Evolutionary conservation across 306 rosid genomes (phyloP), one percentile per base, ranked within the genome.

Genomic region (Ochetophila trinervis): DNA sequence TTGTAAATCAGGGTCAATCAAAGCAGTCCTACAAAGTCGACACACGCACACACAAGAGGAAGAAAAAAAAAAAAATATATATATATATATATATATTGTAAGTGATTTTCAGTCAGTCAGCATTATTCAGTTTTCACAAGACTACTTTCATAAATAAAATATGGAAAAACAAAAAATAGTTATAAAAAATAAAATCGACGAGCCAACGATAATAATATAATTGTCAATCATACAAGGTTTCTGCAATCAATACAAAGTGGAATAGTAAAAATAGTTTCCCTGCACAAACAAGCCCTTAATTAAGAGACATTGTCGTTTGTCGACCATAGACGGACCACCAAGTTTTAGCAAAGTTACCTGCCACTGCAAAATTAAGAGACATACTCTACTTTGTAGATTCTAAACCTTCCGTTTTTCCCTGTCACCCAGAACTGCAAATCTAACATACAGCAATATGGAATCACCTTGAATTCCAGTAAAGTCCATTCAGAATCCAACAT

Each of bases 361-460:
- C 55, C 72, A 77, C 84, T 58, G 75, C 80, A 75, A 70, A 78
- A 71, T 75, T 4, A 62, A 71, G 76, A 45, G 52, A 30, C 66
- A 62, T 61, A 80, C 65, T 61, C 68, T 66, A 63, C 54, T 67
- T 51, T 51, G 53, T 57, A 87, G 66, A 79, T 52, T 73, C 67
- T 63, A 64, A n/a, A 63, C 61, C 60, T 72, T 70, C 67, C 59
- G 69, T 83, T 80, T 82, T 84, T 87, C 78, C 75, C 57, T 69
- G 56, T 16, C 55, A 57, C 69, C 65, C 56, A 32, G 56, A 76
- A 70, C 52, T 57, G 64, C 52, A 24, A 37, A 66, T 40, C 50
- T 67, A 30, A 59, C 62, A 68, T 24, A 15, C 60, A n/a, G 74
- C 71, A 36, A 68, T 62, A 68, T 37, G 67, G 53, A 23, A 57